Base-by-base conservation (phyloP, 176 grass and related monocot genomes). In the Raddia distichophylla region DNA sequence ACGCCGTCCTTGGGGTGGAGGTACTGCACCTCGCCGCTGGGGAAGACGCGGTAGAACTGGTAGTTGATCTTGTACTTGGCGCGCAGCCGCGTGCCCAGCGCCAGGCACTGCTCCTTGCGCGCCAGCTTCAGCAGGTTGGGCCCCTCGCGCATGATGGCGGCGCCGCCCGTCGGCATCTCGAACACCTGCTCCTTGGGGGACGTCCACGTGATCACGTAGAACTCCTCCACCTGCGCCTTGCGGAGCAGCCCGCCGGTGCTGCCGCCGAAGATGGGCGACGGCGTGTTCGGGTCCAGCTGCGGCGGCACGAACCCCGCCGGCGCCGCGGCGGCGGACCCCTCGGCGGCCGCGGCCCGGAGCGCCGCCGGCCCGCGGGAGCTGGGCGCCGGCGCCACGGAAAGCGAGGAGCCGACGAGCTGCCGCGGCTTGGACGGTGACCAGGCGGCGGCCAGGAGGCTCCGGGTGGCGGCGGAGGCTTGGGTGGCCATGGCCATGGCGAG, bases 41-140 rank as follows among this genome's bases (percentile, higher is more conserved):
- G 96, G 87, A 99, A 99, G 47, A 99, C 96, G 76, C 96, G 91
- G 89, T 99, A 99, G 87, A 99, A 95, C 93, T 99, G 96, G 93
- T 99, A 99, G 11, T 70, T 84, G 89, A 99, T 99, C 96, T 98
- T 99, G 89, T 99, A 95, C 96, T 99, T 95, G 71, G 93, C 93
- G 0, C 96, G 57, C 17, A 99, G 91, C 69, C 89, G 35, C 4
- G 87, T 93, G 17, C 96, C 96, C 2, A 99, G 84, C 8, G 96
- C 96, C 14, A 99, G 91, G 80, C 96, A 99, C 91, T 99, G 96
- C 81, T 95, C 96, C 91, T 93, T 99, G 67, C 96, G 72, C 1
- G 96, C 93, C 49, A 99, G 93, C 86, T 99, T 99, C 64, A 99
- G 85, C 8, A 99, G 89, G 89, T 99, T 99, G 7, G 96, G 93